These are phyloP conservation scores for Talaromyces atroroseus DNA, from an alignment of 2,329 filamentous ascomycete genomes.

Conservation along the genomic window DNA sequence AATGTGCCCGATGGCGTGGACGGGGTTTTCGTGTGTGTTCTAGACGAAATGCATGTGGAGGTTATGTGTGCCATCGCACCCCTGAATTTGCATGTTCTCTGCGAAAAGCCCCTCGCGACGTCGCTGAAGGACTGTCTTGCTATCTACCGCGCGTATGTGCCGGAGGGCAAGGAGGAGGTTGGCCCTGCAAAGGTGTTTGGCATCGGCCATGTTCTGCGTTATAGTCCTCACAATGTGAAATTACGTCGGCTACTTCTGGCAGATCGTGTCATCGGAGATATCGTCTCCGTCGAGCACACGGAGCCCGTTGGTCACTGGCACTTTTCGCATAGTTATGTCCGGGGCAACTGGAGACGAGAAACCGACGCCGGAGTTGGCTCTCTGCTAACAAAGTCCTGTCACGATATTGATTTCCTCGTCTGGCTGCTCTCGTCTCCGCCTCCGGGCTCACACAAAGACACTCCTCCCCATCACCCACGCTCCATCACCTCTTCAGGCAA, in stretches of 20 bases:
- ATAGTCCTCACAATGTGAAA: conserved; percentile 86
- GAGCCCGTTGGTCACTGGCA: conserved; percentile 98
- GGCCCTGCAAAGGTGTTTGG: conserved; percentile 62
- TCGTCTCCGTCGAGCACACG: conserved; percentile 81
- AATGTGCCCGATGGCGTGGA: conserved; percentile 50
- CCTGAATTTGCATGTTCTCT: conserved; percentile 73
- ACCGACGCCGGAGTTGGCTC: conserved; percentile 66
- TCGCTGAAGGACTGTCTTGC: conserved; percentile 69
- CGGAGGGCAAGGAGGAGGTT: conserved; percentile 13
- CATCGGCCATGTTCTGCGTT: conserved; percentile 88
- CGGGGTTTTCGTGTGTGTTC: conserved; percentile 65
- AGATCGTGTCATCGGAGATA: conserved; percentile 72
- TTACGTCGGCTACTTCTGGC: conserved; percentile 72
- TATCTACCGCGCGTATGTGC: conserved; percentile 50
- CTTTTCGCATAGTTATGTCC: conserved; percentile 83
- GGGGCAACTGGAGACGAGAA: conserved; percentile 86
- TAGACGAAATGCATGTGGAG: conserved; percentile 83
- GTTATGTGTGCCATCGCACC: conserved; percentile 70
- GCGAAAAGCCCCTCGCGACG: conserved; percentile 89
- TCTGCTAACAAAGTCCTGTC: conserved; percentile 89
- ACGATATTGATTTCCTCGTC: conserved; percentile 87
- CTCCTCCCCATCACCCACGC: conserved; percentile 64
- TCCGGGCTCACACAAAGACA: conserved; percentile 31
- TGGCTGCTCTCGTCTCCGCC: conserved; percentile 81
- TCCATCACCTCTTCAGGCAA: conserved; percentile 70